phyloP scores from a whole-genome alignment of 768 basidiomycete species.

The Boletus coccyginus region DNA sequence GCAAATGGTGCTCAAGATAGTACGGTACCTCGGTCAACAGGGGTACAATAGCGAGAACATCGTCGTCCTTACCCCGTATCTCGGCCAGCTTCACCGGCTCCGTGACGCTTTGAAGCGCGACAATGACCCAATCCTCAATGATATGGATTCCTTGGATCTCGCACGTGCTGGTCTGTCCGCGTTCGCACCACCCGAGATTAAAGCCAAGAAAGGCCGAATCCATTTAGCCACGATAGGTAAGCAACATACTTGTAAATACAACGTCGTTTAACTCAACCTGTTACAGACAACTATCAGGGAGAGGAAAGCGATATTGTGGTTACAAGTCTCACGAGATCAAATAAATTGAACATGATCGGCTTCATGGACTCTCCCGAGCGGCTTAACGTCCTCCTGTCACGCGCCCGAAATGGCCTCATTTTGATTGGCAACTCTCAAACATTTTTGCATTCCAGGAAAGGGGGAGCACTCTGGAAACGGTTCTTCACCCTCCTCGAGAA shows the following conservation, averaged over 20 bases:
- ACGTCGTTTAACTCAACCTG: not conserved
- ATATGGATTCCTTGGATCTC: no score
- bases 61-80: no score
- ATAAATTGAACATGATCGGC: constrained; percentile 53
- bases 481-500: constrained; percentile 12
- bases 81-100: no score
- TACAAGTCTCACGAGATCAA: constrained; percentile 58
- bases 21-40: no score
- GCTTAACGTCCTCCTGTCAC: constrained; percentile 66
- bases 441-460: constrained; percentile 36
- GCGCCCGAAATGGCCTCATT: constrained; percentile 61
- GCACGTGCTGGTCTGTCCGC: constrained; percentile 10
- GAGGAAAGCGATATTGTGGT: constrained; percentile 72
- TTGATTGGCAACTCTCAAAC: constrained; percentile 67
- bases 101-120: no score
- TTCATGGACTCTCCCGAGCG: constrained; percentile 72
- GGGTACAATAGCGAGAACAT: no score
- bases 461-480: constrained; percentile 13
- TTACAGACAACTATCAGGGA: constrained; percentile 70
- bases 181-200: constrained; percentile 31
- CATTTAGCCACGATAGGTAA: constrained; percentile 68
- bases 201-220: constrained; percentile 37
- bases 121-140: no score
- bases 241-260: not conserved
- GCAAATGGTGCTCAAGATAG: no score